Conservation (phyloP, 164 flowering plant genomes). For the Malania oleifera region DNA sequence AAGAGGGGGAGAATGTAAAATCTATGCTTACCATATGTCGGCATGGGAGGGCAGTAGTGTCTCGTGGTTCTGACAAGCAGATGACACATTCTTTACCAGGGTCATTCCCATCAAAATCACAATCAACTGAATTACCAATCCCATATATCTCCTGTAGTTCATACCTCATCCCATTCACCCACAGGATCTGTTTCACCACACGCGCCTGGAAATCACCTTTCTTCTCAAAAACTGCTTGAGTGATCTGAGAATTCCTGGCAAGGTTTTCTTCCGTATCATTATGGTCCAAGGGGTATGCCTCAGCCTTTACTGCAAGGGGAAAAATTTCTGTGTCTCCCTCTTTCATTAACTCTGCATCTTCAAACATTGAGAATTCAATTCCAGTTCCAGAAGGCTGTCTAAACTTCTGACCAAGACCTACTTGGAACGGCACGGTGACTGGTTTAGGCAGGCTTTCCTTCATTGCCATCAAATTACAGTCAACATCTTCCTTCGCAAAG, state of each 20-base stretch:
- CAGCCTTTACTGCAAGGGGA: constrained; percentile 26
- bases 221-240: constrained; percentile 79
- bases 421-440: constrained; percentile 56
- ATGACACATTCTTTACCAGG: constrained; percentile 97
- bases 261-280: not conserved
- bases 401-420: constrained; percentile 87
- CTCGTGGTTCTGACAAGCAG: constrained; percentile 95
- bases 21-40: constrained; percentile 86
- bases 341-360: constrained; percentile 45
- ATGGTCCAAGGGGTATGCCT: constrained; percentile 7
- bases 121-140: constrained; percentile 84
- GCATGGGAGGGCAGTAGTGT: constrained; percentile 95
- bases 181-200: constrained; percentile 84
- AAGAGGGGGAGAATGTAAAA: no score
- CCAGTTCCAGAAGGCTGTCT: constrained; percentile 88
- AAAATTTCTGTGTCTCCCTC: constrained; percentile 9
- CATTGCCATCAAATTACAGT: constrained; percentile 56
- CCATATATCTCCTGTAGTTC: constrained; percentile 98
- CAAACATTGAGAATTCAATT: constrained; percentile 63
- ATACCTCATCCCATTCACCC: constrained; percentile 85
- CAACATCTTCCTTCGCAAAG: constrained; percentile 92
- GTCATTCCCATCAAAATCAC: constrained; percentile 74
- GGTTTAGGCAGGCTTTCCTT: constrained; percentile 63
- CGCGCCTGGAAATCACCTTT: constrained; percentile 67
- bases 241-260: constrained; percentile 27